Evolutionary conservation across 2,329 filamentous ascomycete species (phyloP).

Genomic region (Pseudogymnoascus sp.): DNA sequence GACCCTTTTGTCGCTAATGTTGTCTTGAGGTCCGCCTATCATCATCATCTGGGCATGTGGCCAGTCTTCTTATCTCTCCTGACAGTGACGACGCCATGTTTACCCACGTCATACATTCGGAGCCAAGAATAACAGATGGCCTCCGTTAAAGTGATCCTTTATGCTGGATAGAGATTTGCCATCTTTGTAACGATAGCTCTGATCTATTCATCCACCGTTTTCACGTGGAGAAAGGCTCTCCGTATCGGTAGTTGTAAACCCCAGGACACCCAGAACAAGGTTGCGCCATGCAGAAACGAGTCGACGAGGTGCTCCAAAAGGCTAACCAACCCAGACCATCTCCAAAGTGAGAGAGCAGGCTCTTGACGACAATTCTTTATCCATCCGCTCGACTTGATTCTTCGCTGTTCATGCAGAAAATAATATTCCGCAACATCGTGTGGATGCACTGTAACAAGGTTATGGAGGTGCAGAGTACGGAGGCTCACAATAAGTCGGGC

Average conservation of each 20-base stretch:
- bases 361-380: conserved; percentile 33
- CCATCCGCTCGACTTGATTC: conserved; percentile 19
- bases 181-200: conserved; percentile 33
- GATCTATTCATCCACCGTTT: conserved; percentile 33
- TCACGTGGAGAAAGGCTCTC: conserved; percentile 36
- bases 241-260: conserved; percentile 29
- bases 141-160: conserved; percentile 32
- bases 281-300: not conserved
- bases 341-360: conserved; percentile 40
- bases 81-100: not conserved
- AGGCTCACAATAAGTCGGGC: conserved; percentile 35
- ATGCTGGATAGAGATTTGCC: conserved; percentile 34
- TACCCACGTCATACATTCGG: conserved; percentile 22
- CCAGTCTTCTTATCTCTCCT: not conserved
- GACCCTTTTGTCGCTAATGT: not conserved
- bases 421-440: conserved; percentile 33
- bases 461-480: not conserved
- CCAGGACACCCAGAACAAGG: not conserved
- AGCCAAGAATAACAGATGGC: conserved; percentile 29
- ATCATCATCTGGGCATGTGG: not conserved
- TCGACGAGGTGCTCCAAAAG: conserved; percentile 35
- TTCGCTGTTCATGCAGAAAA: conserved; percentile 29
- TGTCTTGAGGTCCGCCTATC: not conserved
- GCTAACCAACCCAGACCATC: conserved; percentile 32
- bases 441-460: conserved; percentile 34